These are phyloP conservation scores for Scheffersomyces quercinus DNA, from an alignment of 1,139 yeast genomes.

Conservation along the genomic window DNA sequence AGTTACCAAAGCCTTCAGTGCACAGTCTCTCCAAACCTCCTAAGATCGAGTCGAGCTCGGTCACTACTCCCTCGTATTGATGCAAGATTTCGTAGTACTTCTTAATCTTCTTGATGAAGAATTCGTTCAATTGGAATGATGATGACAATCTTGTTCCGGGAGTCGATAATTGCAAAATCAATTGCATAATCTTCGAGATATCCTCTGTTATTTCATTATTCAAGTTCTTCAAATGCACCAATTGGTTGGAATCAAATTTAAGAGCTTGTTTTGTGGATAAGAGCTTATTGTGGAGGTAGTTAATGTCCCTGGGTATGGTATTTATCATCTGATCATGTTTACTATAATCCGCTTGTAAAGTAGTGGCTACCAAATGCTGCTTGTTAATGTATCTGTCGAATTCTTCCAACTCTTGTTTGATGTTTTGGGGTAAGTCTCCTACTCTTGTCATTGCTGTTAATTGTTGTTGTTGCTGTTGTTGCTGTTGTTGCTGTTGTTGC, in stretches of 20 bases:
- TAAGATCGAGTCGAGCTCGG: slow-evolving; percentile 60
- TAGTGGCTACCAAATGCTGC: slow-evolving; percentile 82
- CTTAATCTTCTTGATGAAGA: slow-evolving; percentile 55
- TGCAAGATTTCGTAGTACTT: slow-evolving; percentile 64
- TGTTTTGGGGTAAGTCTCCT: slow-evolving; percentile 77
- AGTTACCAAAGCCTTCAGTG: slow-evolving; percentile 51
- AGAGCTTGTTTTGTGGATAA: slow-evolving; percentile 71
- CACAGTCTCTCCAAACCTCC: slow-evolving; percentile 45
- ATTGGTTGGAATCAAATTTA: slow-evolving; percentile 39
- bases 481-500: slow-evolving; percentile 3
- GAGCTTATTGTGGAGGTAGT: slow-evolving; percentile 63
- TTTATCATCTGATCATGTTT: slow-evolving; percentile 71
- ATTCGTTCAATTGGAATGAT: slow-evolving; percentile 48
- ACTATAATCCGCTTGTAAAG: slow-evolving; percentile 61
- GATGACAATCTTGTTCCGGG: slow-evolving; percentile 69
- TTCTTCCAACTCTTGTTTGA: slow-evolving; percentile 73
- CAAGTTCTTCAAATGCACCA: slow-evolving; percentile 34
- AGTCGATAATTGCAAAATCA: slow-evolving; percentile 64
- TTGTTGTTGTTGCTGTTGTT: slow-evolving; percentile 31
- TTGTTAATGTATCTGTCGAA: slow-evolving; percentile 81
- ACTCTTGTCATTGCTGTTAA: slow-evolving; percentile 86
- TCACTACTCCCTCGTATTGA: slow-evolving; percentile 76
- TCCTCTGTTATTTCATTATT: slow-evolving; percentile 68
- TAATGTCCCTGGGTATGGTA: slow-evolving; percentile 84
- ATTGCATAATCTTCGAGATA: slow-evolving; percentile 64